A percentile compares a stretch with the other conserved stretches of the same genome.
These are phyloP conservation scores for Corynascus novoguineensis DNA, from an alignment of 495 filamentous ascomycete genomes.

Conservation along the genomic window DNA sequence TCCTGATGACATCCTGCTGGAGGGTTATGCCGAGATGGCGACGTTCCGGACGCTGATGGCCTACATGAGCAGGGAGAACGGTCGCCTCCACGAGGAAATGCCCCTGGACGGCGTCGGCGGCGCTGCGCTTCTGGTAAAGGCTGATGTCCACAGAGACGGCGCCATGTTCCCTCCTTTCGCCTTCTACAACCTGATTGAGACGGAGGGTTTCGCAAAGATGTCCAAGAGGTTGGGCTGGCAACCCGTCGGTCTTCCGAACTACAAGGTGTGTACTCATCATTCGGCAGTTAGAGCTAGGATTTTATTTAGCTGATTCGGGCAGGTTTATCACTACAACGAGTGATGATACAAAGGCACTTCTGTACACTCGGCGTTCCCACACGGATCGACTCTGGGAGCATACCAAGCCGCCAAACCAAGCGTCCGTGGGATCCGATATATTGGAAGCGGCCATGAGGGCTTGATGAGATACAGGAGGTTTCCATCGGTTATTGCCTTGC, in stretches of 20 bases:
- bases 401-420: neutral
- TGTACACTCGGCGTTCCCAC: neutral
- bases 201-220: conserved; percentile 98
- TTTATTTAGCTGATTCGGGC: conserved; percentile 29
- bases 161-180: conserved; percentile 98
- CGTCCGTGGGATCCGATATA: too few relatives aligned
- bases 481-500: neutral
- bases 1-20: conserved; percentile 81
- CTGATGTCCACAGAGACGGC: conserved; percentile 93
- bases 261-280: conserved; percentile 61
- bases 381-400: neutral
- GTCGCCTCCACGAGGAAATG: conserved; percentile 57
- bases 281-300: neutral
- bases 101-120: conserved; percentile 89
- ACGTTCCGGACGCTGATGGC: conserved; percentile 92
- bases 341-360: conserved; percentile 34
- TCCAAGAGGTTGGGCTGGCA: conserved; percentile 79
- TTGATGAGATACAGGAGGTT: neutral
- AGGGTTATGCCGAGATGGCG: conserved; percentile 87
- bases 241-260: conserved; percentile 84
- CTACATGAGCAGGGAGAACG: conserved; percentile 59
- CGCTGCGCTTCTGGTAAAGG: conserved; percentile 90
- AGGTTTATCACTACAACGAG: conserved; percentile 92
- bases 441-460: neutral
- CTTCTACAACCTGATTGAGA: conserved; percentile 96